Evolutionary conservation across 169 alveolate species (phyloP), one percentile per base, ranked within the genome.

Genomic region (Plasmodium gaboni): DNA sequence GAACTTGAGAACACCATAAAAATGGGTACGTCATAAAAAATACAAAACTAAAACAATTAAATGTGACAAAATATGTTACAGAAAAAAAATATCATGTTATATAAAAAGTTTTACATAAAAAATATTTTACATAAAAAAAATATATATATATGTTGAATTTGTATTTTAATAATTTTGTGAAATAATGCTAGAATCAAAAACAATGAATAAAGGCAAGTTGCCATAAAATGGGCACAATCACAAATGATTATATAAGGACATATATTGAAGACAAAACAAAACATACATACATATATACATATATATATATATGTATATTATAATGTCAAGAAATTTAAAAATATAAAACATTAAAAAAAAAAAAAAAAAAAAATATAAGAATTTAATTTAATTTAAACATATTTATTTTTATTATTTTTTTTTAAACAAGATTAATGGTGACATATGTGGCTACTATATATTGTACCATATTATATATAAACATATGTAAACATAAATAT

Each of bases 1-100:
- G 92, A 85, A 10, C 85, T 85, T 8, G 87, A 85, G 38, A 85
- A 85, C 26, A 59, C 92, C 4, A 60, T 85, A 42, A 68, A 71
- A 60, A 13, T 85, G 13, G 92, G 92, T 85, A 69, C 10, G n/a
- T 24, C 10, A 15, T 53, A 32, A 32, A 32, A 32, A 3, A 32
- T 32, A 32, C 44, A 32, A 32, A 32, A 32, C 0, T 32, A 4
- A 32, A 32, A 32, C 44, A 32, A n/a, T 32, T 32, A 3, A 32
- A 32, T 32, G 44, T 32, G 44, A 32, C 44, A 32, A 8, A 32
- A 32, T 32, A 32, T 32, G 3, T 32, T 32, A 32, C 44, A 32
- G 44, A 32, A 32, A 32, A 32, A 32, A 32, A 32, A 32, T 32
- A 32, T 1, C 2, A 32, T 32, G 8, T 32, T 32, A 32, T 4